phyloP scores from a whole-genome alignment of 768 basidiomycete species.

The Gelatoporia subvermispora region DNA sequence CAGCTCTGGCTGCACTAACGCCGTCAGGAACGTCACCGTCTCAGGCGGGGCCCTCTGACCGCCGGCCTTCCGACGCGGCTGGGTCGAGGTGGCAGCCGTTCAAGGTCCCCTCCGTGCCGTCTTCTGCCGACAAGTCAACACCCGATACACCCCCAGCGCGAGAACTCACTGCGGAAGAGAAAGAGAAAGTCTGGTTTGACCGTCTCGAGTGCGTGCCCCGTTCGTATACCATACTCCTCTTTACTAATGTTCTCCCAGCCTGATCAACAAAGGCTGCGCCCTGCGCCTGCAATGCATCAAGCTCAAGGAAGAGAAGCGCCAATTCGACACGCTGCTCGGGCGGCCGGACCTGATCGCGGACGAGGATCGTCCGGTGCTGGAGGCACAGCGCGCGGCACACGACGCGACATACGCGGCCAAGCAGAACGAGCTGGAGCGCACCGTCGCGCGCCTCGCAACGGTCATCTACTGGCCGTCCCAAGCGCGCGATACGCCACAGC shows the following conservation, averaged over 20 bases:
- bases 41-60: too few relatives aligned
- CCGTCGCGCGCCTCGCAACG: neutral
- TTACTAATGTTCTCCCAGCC: neutral
- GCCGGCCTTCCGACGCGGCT: too few relatives aligned
- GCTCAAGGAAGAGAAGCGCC: neutral
- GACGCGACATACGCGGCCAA: neutral
- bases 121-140: too few relatives aligned
- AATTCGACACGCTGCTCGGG: neutral
- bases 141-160: too few relatives aligned
- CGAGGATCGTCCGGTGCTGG: neutral
- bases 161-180: neutral
- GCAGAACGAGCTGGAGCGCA: neutral
- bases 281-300: neutral
- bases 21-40: too few relatives aligned
- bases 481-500: neutral
- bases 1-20: too few relatives aligned
- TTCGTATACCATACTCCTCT: neutral
- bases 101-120: too few relatives aligned
- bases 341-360: neutral
- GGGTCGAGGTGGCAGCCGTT: too few relatives aligned
- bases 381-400: neutral
- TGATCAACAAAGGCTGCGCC: neutral
- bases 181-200: neutral
- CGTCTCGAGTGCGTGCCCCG: conserved; percentile 1
- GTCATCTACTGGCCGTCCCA: neutral